These are phyloP conservation scores for Tolypocladium capitatum DNA, from an alignment of 2,329 filamentous ascomycete genomes.

Conservation along the genomic window DNA sequence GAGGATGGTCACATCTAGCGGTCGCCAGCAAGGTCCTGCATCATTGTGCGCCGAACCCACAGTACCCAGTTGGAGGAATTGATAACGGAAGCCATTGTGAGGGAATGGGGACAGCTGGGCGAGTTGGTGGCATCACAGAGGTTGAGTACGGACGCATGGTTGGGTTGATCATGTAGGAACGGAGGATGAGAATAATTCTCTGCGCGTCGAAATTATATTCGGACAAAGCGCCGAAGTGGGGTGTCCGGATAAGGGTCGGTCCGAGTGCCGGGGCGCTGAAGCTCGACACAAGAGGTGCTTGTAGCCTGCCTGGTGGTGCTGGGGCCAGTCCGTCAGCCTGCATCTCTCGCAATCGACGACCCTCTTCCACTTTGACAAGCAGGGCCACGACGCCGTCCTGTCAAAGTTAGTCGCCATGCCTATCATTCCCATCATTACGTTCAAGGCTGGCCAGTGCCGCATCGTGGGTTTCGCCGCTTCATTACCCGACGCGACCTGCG, in stretches of 20 bases:
- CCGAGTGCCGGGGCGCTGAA: conserved; percentile 4
- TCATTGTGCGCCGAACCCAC: neutral
- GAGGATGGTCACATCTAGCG: neutral
- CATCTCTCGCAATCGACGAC: neutral
- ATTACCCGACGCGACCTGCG: conserved; percentile 10
- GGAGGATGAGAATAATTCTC: neutral
- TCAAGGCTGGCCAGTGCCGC: conserved; percentile 88
- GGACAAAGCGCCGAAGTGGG: neutral
- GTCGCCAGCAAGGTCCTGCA: neutral
- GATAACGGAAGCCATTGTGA: neutral
- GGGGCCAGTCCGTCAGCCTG: neutral
- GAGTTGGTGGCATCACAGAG: neutral
- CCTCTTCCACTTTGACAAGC: conserved; percentile 1
- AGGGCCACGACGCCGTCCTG: neutral
- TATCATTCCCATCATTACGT: conserved; percentile 75
- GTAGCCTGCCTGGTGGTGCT: conserved; percentile 15
- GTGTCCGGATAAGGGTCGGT: conserved; percentile 9
- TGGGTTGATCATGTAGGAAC: too few species aligned
- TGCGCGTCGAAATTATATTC: neutral
- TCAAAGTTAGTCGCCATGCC: conserved; percentile 46
- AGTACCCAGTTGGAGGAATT: neutral
- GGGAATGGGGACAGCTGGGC: neutral
- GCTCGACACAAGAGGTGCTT: conserved; percentile 25
- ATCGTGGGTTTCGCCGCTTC: conserved; percentile 41
- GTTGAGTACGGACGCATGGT: too few species aligned